A percentile compares a stretch with the other conserved stretches of the same genome.
Conservation (phyloP, 2,329 filamentous ascomycete genomes). For the Aspergillus awamori region DNA sequence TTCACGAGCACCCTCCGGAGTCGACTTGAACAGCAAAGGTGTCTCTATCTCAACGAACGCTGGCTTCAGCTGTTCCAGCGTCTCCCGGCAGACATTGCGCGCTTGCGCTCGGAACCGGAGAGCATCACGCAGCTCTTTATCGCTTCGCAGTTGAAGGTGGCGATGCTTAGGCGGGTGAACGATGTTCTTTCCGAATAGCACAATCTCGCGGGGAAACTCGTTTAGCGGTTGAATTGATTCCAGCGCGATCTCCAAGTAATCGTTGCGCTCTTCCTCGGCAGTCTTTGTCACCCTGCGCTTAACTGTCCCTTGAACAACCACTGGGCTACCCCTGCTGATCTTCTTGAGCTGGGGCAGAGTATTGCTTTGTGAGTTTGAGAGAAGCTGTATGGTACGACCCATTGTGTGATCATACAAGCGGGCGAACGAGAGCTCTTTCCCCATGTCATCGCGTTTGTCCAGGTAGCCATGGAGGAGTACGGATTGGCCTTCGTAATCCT, state of each 20-base stretch:
- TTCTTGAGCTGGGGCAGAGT: constrained; percentile 47
- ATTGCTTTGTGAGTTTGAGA: constrained; percentile 47
- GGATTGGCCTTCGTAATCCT: constrained; percentile 37
- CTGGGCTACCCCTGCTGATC: constrained; percentile 56
- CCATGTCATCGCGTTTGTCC: constrained; percentile 67
- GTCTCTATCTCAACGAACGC: constrained; percentile 82
- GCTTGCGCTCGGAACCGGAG: constrained; percentile 70
- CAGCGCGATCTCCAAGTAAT: constrained; percentile 62
- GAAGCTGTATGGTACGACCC: constrained; percentile 52
- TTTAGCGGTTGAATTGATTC: constrained; percentile 69
- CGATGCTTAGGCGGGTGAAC: constrained; percentile 74
- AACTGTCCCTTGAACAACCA: constrained; percentile 56
- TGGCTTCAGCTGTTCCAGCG: constrained; percentile 57
- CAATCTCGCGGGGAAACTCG: constrained; percentile 72
- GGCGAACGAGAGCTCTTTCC: constrained; percentile 71
- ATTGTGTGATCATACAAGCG: constrained; percentile 54
- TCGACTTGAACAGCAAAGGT: constrained; percentile 94
- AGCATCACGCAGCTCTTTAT: constrained; percentile 66
- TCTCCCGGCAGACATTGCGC: constrained; percentile 55
- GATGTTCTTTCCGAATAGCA: constrained; percentile 72
- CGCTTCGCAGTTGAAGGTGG: constrained; percentile 82
- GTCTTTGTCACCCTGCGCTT: constrained; percentile 42
- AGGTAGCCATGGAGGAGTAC: constrained; percentile 72
- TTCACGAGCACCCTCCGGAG: constrained; percentile 90
- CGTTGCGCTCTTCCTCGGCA: constrained; percentile 32